Percentiles rank a stretch among this genome's conserved stretches.
phyloP scores from a whole-genome alignment of 1,284 basidiomycete species.

The Pyrrhoderma noxium region DNA sequence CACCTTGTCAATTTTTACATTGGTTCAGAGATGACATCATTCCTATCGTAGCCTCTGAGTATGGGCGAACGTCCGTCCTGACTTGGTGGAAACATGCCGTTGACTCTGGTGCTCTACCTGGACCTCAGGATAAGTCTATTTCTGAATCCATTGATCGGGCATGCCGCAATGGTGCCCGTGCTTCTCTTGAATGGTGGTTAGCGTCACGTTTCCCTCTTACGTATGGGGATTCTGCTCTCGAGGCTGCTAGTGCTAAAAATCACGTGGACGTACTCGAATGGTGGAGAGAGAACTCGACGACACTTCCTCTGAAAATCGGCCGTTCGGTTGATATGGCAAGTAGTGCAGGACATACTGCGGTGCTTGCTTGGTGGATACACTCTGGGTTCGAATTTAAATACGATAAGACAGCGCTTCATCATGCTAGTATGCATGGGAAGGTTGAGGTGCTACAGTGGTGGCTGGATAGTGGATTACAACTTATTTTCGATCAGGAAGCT shows the following conservation, averaged over 20 bases:
- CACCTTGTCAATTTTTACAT: conserved; percentile 42
- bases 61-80: conserved; percentile 66
- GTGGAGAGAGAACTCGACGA: conserved; percentile 49
- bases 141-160: conserved; percentile 63
- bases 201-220: conserved; percentile 46
- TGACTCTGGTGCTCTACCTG: conserved; percentile 48
- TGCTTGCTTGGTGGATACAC: conserved; percentile 76
- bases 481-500: conserved; percentile 73
- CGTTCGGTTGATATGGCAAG: conserved; percentile 76
- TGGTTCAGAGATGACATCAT: conserved; percentile 59
- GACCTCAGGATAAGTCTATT: conserved; percentile 43
- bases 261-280: conserved; percentile 67
- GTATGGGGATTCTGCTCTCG: conserved; percentile 69
- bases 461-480: conserved; percentile 64
- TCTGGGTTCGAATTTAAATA: conserved; percentile 70
- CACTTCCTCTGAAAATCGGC: conserved; percentile 66
- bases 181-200: conserved; percentile 68
- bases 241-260: conserved; percentile 67
- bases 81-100: conserved; percentile 72
- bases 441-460: conserved; percentile 79
- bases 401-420: conserved; percentile 65
- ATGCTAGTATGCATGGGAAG: conserved; percentile 72
- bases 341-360: conserved; percentile 59
- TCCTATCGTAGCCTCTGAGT: conserved; percentile 63
- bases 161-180: conserved; percentile 60